Evolutionary conservation across 306 rosid species (phyloP).

Genomic region (Herpetospermum pedunculosum): DNA sequence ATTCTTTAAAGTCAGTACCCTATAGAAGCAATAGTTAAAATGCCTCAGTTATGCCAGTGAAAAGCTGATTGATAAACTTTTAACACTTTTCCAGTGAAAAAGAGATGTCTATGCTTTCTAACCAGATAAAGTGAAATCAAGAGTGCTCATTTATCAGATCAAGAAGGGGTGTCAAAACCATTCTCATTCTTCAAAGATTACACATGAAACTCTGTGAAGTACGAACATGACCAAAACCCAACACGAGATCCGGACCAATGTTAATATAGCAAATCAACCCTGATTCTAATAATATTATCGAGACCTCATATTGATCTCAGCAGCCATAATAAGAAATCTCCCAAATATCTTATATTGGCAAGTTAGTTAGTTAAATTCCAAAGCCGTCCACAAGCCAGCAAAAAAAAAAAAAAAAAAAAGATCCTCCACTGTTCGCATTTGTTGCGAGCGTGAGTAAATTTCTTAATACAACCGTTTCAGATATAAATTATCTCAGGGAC

Average conservation of each 20-base stretch:
- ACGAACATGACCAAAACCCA: not conserved
- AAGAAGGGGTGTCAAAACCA: not conserved
- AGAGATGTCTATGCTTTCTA: not conserved
- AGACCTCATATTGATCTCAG: not conserved
- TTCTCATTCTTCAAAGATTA: not conserved
- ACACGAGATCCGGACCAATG: not conserved
- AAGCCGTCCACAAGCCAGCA: not conserved
- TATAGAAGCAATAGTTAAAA: slow-evolving; percentile 31
- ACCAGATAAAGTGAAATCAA: not conserved
- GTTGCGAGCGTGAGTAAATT: not conserved
- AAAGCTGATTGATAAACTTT: not conserved
- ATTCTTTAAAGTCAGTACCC: slow-evolving; percentile 87
- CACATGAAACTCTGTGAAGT: not conserved
- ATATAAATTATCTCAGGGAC: not conserved
- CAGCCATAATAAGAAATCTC: not conserved
- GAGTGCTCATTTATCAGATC: not conserved
- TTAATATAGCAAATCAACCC: not conserved
- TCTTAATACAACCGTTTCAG: not conserved
- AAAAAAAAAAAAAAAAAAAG: not conserved
- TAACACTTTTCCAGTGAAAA: not conserved
- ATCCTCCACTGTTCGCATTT: not conserved
- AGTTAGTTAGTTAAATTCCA: not conserved
- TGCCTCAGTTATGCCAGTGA: slow-evolving; percentile 2
- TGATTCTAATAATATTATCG: not conserved
- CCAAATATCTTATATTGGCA: not conserved